Conservation (phyloP, 73 alveolate species). For the Symbiodinium pilosum region DNA sequence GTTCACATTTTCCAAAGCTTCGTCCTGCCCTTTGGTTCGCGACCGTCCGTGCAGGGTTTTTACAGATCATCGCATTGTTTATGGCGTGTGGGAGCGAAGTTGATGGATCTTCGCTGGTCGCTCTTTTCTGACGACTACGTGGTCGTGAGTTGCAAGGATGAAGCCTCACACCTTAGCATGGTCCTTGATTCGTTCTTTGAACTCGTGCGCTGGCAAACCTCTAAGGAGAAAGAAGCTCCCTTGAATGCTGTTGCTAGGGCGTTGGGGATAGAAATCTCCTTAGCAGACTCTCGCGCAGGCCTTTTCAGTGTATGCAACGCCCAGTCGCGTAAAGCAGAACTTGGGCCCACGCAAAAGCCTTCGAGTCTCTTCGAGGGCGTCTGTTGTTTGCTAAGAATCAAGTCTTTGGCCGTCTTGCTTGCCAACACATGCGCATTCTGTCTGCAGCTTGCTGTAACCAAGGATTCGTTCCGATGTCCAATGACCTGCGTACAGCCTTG, state of each 20-base stretch:
- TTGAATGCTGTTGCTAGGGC: neutral
- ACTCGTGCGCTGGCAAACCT: neutral
- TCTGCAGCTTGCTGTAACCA: neutral
- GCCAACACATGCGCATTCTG: neutral
- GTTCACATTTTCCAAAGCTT: neutral
- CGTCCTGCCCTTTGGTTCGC: neutral
- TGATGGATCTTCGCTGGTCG: neutral
- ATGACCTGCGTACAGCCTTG: neutral
- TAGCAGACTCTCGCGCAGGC: neutral
- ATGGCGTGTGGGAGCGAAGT: neutral
- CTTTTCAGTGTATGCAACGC: neutral
- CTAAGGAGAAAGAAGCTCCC: neutral
- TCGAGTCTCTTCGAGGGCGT: neutral
- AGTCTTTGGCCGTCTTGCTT: slow-evolving; percentile 1
- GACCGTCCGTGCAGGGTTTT: neutral
- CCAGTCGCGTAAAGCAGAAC: neutral
- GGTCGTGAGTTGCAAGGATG: neutral
- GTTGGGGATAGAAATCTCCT: slow-evolving; percentile 10
- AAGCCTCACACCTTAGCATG: neutral
- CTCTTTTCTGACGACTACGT: neutral
- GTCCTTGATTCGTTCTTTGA: neutral
- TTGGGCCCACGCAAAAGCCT: neutral
- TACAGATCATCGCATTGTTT: neutral
- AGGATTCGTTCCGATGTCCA: neutral
- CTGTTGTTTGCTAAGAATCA: neutral